Evolutionary conservation across 768 basidiomycete species (phyloP), one percentile per base, ranked within the genome.

Genomic region (Tricholoma flavovirens): DNA sequence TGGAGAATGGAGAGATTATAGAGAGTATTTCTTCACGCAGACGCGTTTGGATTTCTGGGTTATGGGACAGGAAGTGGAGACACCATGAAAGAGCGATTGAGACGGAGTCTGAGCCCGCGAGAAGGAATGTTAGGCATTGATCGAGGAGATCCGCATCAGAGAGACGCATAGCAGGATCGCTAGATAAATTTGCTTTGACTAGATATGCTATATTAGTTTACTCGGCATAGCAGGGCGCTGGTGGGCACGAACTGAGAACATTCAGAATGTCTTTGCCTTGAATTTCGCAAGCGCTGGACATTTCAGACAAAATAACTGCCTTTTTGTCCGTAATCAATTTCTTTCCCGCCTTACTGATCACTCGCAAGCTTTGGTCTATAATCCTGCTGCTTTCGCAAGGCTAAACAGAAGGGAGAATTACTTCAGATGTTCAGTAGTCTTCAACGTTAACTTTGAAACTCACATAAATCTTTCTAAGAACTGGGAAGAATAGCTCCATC

Each of bases 121-220:
- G 79, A 55, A 87, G 73, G 67, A 87, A 80, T 29, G 83, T 83
- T n/a, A 79, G 78, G 60, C 84, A 79, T 65, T 85, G 83, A 58
- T 82, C 80, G 7, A 84, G 70, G n/a, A 86, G 69, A 49, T 84
- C 84, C 26, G 75, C 64, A 58, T 88, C 86, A n/a, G 81, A 75
- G 49, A 88, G 66, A 14, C 76, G 73, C 58, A 74, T 72, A 5
- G 73, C 69, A 4, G 73, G 60, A 54, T 78, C 75, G 19, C 69
- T 69, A 9, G 77, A 75, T 11, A 83, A 71, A 66, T 86, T 86
- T 12, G 83, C 79, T 67, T 81, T 80, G 59, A 87, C 86, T 87
- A 59, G 1, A 49, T 33, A 40, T 12, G 6, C 21, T 59, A 53
- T 38, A 56, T 22, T 49, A 48, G 45, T 36, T 26, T 24, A 51